phyloP scores from a whole-genome alignment of 768 basidiomycete species.

The Lentinula lateritia region DNA sequence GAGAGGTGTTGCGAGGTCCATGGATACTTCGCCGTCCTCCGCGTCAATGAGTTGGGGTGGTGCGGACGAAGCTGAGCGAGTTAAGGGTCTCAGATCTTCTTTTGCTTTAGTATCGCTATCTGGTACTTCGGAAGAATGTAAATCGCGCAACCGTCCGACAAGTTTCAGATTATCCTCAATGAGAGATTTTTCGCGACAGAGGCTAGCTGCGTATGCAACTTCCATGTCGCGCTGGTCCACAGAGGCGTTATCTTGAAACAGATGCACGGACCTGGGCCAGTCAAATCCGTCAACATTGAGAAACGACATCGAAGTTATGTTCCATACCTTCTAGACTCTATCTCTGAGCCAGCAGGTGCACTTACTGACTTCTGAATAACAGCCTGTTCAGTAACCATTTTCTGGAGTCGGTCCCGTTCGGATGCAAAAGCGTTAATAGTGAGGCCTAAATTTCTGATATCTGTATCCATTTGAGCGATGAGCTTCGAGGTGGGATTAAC shows the following conservation, averaged over 20 bases:
- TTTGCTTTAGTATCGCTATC: constrained; percentile 2
- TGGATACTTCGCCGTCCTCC: constrained; percentile 34
- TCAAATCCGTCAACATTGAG: not conserved
- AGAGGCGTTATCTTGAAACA: not conserved
- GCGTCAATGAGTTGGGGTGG: constrained; percentile 22
- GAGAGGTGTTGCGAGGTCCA: constrained; percentile 52
- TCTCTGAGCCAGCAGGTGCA: not conserved
- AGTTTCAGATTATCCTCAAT: constrained; percentile 23
- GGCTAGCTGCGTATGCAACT: constrained; percentile 14
- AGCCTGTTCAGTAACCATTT: constrained; percentile 21
- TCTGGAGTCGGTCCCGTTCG: constrained; percentile 28
- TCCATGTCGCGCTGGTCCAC: constrained; percentile 4
- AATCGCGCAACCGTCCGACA: not conserved
- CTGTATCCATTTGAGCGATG: constrained; percentile 22
- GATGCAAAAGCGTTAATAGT: constrained; percentile 30
- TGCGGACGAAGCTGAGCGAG: not conserved
- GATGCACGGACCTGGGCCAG: not conserved
- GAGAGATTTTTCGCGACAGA: constrained; percentile 26
- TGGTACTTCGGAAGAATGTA: not conserved
- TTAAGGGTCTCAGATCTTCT: not conserved
- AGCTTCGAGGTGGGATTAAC: constrained; percentile 1
- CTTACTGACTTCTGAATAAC: not conserved
- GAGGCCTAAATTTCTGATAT: constrained; percentile 27
- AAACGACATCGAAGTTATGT: not conserved
- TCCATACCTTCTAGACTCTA: not conserved